Evolutionary conservation across 352 stramenopile species (phyloP).

Genomic region (Thraustochytrium sp.): DNA sequence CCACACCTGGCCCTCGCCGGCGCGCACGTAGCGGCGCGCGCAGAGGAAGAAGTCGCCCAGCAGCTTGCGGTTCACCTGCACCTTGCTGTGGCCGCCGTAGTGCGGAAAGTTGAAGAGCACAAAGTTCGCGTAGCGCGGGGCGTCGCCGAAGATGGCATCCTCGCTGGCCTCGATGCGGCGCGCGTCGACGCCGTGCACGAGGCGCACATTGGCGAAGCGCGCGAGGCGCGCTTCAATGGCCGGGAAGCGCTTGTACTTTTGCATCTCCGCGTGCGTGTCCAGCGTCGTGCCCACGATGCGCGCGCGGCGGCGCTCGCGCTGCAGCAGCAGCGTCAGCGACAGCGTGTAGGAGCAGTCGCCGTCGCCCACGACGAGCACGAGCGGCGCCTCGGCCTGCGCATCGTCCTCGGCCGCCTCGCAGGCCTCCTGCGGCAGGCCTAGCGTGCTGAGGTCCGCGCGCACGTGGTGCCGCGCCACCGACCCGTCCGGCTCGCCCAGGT

Average conservation of each 20-base stretch:
- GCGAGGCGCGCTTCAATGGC: not conserved
- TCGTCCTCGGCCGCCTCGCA: not conserved
- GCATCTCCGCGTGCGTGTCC: constrained; percentile 62
- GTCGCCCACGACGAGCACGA: constrained; percentile 68
- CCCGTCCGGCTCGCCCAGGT: not conserved
- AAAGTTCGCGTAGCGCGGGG: constrained; percentile 51
- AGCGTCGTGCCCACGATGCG: constrained; percentile 61
- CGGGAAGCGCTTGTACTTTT: constrained; percentile 57
- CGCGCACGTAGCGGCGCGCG: constrained; percentile 55
- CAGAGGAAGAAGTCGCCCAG: constrained; percentile 68
- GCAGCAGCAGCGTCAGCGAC: constrained; percentile 55
- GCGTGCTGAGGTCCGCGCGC: not conserved
- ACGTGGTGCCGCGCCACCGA: constrained; percentile 8
- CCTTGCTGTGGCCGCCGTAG: constrained; percentile 71
- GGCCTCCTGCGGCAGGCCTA: not conserved
- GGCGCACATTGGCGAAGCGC: constrained; percentile 51
- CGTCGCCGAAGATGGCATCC: not conserved
- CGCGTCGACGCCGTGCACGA: constrained; percentile 67
- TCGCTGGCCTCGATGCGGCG: constrained; percentile 54
- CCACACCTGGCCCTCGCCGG: constrained; percentile 63
- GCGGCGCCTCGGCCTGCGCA: not conserved
- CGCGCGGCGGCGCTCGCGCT: constrained; percentile 27
- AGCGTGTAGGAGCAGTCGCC: constrained; percentile 73
- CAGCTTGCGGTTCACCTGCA: constrained; percentile 68
- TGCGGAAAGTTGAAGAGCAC: constrained; percentile 79